phyloP scores from a whole-genome alignment of 1,284 basidiomycete genomes.

The Golubevia sp. region DNA sequence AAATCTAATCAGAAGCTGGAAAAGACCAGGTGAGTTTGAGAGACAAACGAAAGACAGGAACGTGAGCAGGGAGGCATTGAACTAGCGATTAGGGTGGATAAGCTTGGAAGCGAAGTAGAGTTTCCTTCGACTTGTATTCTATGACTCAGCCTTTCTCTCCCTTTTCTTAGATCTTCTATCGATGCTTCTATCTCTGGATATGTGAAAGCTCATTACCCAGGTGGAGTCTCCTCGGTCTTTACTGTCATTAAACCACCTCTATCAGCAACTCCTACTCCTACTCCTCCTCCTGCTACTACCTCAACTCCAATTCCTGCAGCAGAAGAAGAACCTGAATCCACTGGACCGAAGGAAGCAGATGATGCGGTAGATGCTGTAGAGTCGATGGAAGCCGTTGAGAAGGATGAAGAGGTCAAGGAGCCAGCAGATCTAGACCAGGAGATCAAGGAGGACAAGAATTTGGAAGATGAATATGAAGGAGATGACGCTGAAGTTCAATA shows the following conservation, averaged over 20 bases:
- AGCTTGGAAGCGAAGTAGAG: not conserved
- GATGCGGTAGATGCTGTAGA: conserved; percentile 14
- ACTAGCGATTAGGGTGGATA: not conserved
- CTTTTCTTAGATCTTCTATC: conserved; percentile 22
- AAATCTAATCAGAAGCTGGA: no score
- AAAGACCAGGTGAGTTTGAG: no score
- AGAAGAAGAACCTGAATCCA: not conserved
- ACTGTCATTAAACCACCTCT: conserved; percentile 15
- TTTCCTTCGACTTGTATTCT: not conserved
- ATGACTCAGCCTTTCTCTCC: conserved; percentile 2
- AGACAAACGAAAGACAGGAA: not conserved
- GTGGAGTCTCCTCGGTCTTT: conserved; percentile 41
- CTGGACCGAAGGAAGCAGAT: not conserved
- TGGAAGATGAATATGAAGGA: not conserved
- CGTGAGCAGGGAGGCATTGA: not conserved
- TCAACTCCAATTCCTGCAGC: no score
- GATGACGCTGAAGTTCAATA: conserved; percentile 11
- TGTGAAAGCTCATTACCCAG: conserved; percentile 40
- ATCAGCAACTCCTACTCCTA: not conserved
- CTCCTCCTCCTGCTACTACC: not conserved
- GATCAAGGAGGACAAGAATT: not conserved
- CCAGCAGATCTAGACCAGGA: not conserved
- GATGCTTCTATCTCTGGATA: conserved; percentile 33
- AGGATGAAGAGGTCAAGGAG: not conserved
- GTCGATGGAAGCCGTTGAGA: conserved; percentile 11